Conservation (phyloP, 192 early-diverging fungal species). For the Paraglomus brasilianum region DNA sequence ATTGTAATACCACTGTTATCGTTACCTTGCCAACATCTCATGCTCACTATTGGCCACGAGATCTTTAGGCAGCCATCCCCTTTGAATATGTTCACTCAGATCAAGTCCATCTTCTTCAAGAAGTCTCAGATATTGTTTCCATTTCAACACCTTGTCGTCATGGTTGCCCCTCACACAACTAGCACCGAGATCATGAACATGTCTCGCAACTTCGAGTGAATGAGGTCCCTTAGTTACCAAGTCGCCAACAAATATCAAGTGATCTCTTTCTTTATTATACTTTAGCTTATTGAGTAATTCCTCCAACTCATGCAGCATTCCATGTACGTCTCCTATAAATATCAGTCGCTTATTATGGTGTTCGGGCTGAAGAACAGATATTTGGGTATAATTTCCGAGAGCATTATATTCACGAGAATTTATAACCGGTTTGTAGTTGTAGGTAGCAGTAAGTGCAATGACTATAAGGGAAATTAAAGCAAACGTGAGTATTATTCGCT, state of each 20-base stretch:
- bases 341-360: constrained; percentile 32
- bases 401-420: too few species aligned
- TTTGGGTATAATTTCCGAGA: too few species aligned
- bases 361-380: too few species aligned
- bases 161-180: constrained; percentile 72
- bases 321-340: constrained; percentile 75
- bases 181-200: constrained; percentile 46
- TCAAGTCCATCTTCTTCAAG: constrained; percentile 27
- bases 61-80: constrained; percentile 31
- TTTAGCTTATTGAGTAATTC: constrained; percentile 48
- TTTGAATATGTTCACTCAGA: constrained; percentile 6
- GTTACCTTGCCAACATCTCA: constrained; percentile 38
- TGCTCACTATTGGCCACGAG: constrained; percentile 37
- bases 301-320: constrained; percentile 54
- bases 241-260: constrained; percentile 67
- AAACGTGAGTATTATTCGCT: too few species aligned
- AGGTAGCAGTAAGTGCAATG: too few species aligned
- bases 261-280: constrained; percentile 43
- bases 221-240: constrained; percentile 63
- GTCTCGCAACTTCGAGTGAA: constrained; percentile 55
- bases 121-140: constrained; percentile 50
- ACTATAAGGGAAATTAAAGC: too few species aligned
- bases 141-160: constrained; percentile 67
- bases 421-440: too few species aligned
- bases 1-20: neutral